Conservation (phyloP, 306 rosid genomes). For the Acacia acuminata region DNA sequence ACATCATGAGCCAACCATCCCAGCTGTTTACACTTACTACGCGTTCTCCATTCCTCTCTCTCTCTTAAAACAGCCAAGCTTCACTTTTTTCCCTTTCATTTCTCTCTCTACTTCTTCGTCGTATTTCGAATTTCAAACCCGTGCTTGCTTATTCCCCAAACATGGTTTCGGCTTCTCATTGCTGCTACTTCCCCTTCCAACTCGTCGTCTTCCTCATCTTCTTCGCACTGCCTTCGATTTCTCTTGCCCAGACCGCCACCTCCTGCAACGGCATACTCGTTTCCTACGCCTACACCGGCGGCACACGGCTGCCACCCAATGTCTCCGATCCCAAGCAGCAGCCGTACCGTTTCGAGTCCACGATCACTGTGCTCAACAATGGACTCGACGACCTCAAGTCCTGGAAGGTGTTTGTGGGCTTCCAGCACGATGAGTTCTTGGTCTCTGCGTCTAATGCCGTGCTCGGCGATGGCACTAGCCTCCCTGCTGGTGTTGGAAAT, state of each 20-base stretch:
- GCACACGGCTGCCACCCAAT: constrained; percentile 46
- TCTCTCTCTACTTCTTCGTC: not conserved
- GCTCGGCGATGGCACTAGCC: constrained; percentile 51
- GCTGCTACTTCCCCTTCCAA: not conserved
- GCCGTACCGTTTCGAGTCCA: constrained; percentile 69
- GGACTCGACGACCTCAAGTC: constrained; percentile 66
- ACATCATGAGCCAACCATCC: no score
- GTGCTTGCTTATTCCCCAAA: not conserved
- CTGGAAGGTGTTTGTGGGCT: constrained; percentile 78
- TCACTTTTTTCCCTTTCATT: not conserved
- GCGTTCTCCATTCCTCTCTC: constrained; percentile 26
- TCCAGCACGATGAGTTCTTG: constrained; percentile 61
- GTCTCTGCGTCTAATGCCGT: constrained; percentile 66
- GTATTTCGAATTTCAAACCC: not conserved
- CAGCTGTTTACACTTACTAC: constrained; percentile 35
- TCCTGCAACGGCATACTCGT: constrained; percentile 69
- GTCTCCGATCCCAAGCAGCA: constrained; percentile 35
- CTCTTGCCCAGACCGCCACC: constrained; percentile 42
- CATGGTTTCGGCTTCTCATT: constrained; percentile 17
- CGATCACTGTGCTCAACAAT: constrained; percentile 67
- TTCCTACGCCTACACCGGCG: constrained; percentile 51
- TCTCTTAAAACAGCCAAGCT: not conserved
- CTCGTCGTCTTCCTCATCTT: constrained; percentile 20
- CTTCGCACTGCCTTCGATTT: not conserved
- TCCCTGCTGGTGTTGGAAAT: constrained; percentile 61